Percentiles rank a stretch among this genome's conserved stretches.
Evolutionary conservation across 176 grass and related monocot genomes (phyloP).

Genomic region (Sorghum bicolor): DNA sequence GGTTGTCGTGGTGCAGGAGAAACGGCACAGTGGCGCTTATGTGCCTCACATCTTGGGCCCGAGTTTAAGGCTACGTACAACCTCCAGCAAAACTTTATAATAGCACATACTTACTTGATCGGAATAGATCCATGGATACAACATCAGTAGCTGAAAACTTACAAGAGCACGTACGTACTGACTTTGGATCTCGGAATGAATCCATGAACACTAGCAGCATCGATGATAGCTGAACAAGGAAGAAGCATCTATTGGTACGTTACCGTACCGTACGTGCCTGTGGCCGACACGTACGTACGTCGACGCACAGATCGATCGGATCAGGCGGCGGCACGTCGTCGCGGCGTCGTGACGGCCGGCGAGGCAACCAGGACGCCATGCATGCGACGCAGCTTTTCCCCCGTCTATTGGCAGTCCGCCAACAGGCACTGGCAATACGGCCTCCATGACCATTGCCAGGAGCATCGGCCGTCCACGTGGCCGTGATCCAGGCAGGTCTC

Average conservation of each 20-base stretch:
- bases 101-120: too few relatives aligned
- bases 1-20: too few relatives aligned
- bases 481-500: neutral
- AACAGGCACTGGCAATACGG: neutral
- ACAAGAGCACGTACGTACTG: neutral
- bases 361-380: neutral
- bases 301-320: neutral
- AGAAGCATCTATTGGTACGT: neutral
- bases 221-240: neutral
- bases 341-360: neutral
- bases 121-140: neutral
- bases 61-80: neutral
- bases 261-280: neutral
- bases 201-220: neutral
- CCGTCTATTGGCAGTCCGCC: neutral
- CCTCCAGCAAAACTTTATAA: neutral
- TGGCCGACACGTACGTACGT: neutral
- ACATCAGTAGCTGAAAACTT: neutral
- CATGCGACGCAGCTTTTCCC: neutral
- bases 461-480: conserved; percentile 12
- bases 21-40: neutral
- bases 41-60: neutral
- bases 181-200: neutral
- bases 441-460: neutral
- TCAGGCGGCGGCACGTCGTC: neutral